A percentile compares a stretch with the other conserved stretches of the same genome.
These are phyloP conservation scores for Pleurotus ostreatus DNA, from an alignment of 768 basidiomycete genomes.

Conservation along the genomic window DNA sequence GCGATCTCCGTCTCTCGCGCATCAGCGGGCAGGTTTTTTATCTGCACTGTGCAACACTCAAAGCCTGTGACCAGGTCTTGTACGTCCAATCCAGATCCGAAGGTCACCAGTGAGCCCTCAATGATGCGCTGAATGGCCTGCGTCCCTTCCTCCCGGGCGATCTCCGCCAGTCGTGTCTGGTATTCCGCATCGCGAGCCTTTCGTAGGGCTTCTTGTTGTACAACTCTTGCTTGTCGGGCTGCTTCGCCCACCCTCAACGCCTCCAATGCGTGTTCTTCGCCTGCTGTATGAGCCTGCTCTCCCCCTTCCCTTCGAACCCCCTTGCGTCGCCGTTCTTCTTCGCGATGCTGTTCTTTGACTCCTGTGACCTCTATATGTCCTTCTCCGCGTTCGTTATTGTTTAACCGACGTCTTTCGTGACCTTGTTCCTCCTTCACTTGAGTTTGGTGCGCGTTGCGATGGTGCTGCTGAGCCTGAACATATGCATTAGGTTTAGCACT, in stretches of 20 bases:
- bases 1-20: constrained; percentile 35
- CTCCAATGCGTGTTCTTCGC: background rate
- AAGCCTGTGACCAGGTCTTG: constrained; percentile 43
- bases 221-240: constrained; percentile 9
- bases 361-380: no score
- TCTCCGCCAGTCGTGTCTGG: constrained; percentile 17
- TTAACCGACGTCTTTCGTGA: no score
- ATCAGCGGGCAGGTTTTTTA: constrained; percentile 41
- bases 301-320: no score
- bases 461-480: no score
- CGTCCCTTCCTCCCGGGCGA: constrained; percentile 33
- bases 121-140: constrained; percentile 39
- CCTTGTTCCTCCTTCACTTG: no score
- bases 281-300: background rate
- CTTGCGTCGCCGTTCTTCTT: no score
- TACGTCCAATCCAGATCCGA: constrained; percentile 45
- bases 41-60: constrained; percentile 43
- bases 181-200: constrained; percentile 15
- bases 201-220: constrained; percentile 16
- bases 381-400: no score
- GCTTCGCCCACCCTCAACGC: background rate
- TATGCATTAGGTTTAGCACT: no score
- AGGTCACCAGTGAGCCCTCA: constrained; percentile 46
- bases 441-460: no score
- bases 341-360: no score